phyloP scores from a whole-genome alignment of 169 alveolate genomes.

The Plasmodium gonderi region DNA sequence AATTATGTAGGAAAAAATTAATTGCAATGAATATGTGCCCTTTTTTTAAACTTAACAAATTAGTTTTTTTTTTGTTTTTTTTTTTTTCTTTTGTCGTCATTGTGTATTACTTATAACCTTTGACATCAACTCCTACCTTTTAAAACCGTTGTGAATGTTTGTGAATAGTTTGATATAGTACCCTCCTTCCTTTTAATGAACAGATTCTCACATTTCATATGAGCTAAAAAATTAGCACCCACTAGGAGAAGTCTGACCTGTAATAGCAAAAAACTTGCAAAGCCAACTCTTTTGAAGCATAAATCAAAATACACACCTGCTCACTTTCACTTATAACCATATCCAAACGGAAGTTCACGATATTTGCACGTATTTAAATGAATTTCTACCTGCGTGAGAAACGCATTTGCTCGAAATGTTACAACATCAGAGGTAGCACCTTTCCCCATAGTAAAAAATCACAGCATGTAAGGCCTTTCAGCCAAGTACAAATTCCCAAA shows the following conservation, averaged over 20 bases:
- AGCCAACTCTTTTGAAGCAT: not conserved
- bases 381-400: slow-evolving; percentile 6
- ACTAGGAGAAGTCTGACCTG: not conserved
- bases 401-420: slow-evolving; percentile 8
- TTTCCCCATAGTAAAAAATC: not conserved
- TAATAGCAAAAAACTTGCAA: not conserved
- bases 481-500: slow-evolving; percentile 43
- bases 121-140: not conserved
- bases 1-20: not conserved
- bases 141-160: not conserved
- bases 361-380: not conserved
- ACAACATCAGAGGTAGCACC: not conserved
- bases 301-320: not conserved
- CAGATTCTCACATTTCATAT: not conserved
- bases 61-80: not conserved
- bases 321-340: not conserved
- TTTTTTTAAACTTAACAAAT: not conserved
- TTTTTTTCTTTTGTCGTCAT: not conserved
- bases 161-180: not conserved
- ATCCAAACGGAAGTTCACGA: too few relatives aligned
- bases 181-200: not conserved
- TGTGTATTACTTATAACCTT: not conserved
- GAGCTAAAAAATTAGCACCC: not conserved
- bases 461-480: slow-evolving; percentile 23
- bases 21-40: not conserved